Conservation (phyloP, 1,284 basidiomycete species). For the Trametes pubescens region DNA sequence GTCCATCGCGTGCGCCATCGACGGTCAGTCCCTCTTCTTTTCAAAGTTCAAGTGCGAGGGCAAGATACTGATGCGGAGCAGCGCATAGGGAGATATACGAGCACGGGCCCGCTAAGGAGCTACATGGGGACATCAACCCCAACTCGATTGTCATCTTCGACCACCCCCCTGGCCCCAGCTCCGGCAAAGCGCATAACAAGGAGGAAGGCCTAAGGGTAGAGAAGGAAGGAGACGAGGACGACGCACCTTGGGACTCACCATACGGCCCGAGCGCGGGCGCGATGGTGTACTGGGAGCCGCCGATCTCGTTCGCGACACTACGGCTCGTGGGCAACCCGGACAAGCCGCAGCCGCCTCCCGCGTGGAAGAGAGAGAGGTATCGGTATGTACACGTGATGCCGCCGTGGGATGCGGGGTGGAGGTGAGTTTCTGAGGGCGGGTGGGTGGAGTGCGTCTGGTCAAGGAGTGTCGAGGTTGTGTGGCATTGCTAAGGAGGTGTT, state of each 20-base stretch:
- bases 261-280: neutral
- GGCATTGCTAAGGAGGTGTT: no score
- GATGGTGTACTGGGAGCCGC: slow-evolving; percentile 17
- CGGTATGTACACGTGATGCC: slow-evolving; percentile 1
- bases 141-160: slow-evolving; percentile 8
- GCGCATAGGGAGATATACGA: slow-evolving; percentile 9
- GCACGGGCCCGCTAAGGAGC: neutral
- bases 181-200: no score
- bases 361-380: neutral
- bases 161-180: neutral
- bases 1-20: neutral
- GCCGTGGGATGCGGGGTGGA: neutral
- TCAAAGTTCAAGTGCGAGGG: no score
- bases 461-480: no score
- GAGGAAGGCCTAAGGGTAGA: neutral
- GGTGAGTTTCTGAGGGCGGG: no score
- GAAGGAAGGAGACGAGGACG: no score
- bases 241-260: neutral
- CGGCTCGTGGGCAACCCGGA: slow-evolving; percentile 9
- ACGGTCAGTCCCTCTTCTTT: neutral
- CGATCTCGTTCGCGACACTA: slow-evolving; percentile 9
- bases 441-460: no score
- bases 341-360: slow-evolving; percentile 3
- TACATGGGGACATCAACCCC: slow-evolving; percentile 11
- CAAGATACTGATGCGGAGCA: neutral